Percentiles rank a stretch among this genome's conserved stretches.
phyloP scores from a whole-genome alignment of 306 rosid genomes.

The Casuarina equisetifolia region DNA sequence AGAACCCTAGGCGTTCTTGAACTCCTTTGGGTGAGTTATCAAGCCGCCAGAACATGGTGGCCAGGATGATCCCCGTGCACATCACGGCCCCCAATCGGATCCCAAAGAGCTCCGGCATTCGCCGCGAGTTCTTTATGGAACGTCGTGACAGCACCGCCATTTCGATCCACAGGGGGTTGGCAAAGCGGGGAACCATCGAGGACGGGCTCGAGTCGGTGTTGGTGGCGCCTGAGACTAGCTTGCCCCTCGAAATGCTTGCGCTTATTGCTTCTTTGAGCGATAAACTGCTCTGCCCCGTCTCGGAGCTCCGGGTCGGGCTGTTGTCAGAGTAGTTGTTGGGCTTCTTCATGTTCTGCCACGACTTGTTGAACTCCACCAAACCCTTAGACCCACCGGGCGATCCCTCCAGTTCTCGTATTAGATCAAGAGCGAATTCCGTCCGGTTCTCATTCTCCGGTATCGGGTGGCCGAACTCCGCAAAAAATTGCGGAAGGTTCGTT shows the following conservation, averaged over 20 bases:
- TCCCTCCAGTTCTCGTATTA: conserved; percentile 85
- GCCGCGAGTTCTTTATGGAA: conserved; percentile 49
- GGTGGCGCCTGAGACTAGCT: conserved; percentile 77
- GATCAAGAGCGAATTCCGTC: conserved; percentile 91
- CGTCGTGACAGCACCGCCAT: conserved; percentile 64
- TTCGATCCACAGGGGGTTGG: conserved; percentile 72
- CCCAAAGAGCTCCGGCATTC: conserved; percentile 77
- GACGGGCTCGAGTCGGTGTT: conserved; percentile 36
- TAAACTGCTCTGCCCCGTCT: conserved; percentile 12
- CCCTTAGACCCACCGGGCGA: conserved; percentile 70
- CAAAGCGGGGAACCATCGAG: conserved; percentile 71
- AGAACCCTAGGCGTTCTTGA: conserved; percentile 83
- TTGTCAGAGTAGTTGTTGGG: background rate
- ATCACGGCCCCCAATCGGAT: conserved; percentile 70
- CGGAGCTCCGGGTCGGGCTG: background rate
- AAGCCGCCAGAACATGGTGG: conserved; percentile 81
- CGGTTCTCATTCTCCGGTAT: conserved; percentile 87
- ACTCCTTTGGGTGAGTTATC: conserved; percentile 77
- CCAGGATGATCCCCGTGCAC: conserved; percentile 81
- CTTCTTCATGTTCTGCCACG: conserved; percentile 77
- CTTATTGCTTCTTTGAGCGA: conserved; percentile 88
- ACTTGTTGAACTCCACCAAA: conserved; percentile 78
- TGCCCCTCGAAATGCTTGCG: conserved; percentile 80
- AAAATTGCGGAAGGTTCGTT: conserved; percentile 47
- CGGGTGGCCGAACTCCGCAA: conserved; percentile 80